These are phyloP conservation scores for Fusarium scirpi DNA, from an alignment of 2,329 filamentous ascomycete genomes.

Conservation along the genomic window DNA sequence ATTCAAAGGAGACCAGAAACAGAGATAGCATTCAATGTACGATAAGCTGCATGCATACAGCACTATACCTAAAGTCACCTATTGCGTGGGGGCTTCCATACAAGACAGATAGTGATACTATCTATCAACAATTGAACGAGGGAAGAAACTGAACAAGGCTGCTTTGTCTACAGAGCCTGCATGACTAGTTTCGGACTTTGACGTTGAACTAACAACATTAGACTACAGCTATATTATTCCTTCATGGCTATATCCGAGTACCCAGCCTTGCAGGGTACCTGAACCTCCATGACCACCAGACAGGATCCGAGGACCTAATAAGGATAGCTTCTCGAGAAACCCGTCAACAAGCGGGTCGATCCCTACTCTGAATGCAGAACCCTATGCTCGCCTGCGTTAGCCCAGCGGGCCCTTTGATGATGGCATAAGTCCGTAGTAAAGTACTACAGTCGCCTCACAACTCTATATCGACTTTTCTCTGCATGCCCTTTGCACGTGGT, in stretches of 20 bases:
- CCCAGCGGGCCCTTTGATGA: constrained; percentile 42
- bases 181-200: neutral
- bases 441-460: constrained; percentile 22
- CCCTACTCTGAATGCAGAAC: constrained; percentile 32
- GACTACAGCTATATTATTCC: neutral
- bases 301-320: constrained; percentile 16
- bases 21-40: neutral
- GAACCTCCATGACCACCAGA: constrained; percentile 25
- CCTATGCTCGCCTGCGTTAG: constrained; percentile 44
- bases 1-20: neutral
- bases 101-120: neutral
- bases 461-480: constrained; percentile 38
- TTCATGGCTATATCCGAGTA: constrained; percentile 8
- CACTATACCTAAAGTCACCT: neutral
- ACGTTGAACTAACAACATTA: neutral
- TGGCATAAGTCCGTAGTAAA: constrained; percentile 33
- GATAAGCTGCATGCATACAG: constrained; percentile 20
- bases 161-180: neutral
- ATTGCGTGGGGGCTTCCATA: constrained; percentile 15
- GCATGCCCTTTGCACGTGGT: constrained; percentile 5
- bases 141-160: neutral
- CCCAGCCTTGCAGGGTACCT: constrained; percentile 14
- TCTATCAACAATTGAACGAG: neutral
- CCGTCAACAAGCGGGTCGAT: constrained; percentile 37
- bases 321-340: constrained; percentile 27